Evolutionary conservation across 1,284 basidiomycete species (phyloP).

Genomic region (Ceratobasidium sp.): DNA sequence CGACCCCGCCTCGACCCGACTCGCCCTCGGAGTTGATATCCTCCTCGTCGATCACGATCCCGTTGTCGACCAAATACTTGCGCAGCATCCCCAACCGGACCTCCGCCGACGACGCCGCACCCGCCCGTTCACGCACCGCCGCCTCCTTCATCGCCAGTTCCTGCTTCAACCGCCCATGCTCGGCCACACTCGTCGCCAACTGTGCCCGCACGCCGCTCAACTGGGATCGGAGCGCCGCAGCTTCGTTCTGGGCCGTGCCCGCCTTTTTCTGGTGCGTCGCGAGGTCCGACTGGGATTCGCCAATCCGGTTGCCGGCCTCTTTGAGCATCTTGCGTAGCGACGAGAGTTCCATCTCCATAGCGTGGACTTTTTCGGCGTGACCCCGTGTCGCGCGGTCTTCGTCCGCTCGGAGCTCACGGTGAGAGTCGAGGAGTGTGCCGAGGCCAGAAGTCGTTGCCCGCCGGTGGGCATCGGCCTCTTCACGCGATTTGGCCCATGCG

Average conservation of each 20-base stretch:
- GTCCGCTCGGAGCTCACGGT: constrained; percentile 82
- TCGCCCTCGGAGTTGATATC: constrained; percentile 63
- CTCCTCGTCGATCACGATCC: constrained; percentile 80
- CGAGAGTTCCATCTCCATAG: constrained; percentile 80
- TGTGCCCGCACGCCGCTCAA: constrained; percentile 83
- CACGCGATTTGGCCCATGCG: constrained; percentile 87
- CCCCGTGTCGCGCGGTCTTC: constrained; percentile 79
- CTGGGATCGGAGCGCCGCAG: constrained; percentile 79
- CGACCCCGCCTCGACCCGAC: constrained; percentile 64
- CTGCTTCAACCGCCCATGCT: constrained; percentile 78
- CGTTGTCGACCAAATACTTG: constrained; percentile 90
- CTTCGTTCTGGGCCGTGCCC: constrained; percentile 77
- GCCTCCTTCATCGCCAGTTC: constrained; percentile 77
- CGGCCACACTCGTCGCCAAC: constrained; percentile 77
- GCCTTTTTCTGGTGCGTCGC: constrained; percentile 76
- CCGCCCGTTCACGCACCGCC: constrained; percentile 74
- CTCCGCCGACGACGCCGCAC: constrained; percentile 78
- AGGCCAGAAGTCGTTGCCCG: constrained; percentile 85
- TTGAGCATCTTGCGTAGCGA: constrained; percentile 82
- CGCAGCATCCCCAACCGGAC: constrained; percentile 86
- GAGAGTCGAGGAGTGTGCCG: constrained; percentile 85
- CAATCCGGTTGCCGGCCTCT: constrained; percentile 78
- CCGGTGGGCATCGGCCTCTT: constrained; percentile 89
- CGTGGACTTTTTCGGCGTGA: constrained; percentile 83
- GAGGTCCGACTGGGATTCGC: constrained; percentile 78